Evolutionary conservation across 202 grass and related monocot genomes (phyloP), one percentile per base, ranked within the genome.

Genomic region (Bolboschoenoplectus hybrid): DNA sequence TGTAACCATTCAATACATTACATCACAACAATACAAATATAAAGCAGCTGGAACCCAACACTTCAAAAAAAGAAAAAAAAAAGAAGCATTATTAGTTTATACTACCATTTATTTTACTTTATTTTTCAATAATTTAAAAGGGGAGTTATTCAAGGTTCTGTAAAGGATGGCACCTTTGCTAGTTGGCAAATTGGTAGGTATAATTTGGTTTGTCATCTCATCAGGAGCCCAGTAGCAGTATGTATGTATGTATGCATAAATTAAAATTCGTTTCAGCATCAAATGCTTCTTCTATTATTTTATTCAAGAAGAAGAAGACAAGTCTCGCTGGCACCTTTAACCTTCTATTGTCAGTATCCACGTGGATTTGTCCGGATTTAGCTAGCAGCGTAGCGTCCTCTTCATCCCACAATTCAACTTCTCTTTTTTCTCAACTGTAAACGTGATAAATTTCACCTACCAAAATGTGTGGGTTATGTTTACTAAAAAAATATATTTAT

Each of bases 321-420:
- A 65, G 44, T 13, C 55, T 56, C 16, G 55, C 32, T 65, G 74
- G 71, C 82, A 62, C 39, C 32, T 81, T 26, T 73, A 55, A 71
- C 85, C 64, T 85, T 81, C 85, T 81, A 53, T 46, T 45, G 82
- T n/a, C 86, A 82, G 86, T 14, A 60, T 58, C 57, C 76, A 81
- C 85, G 76, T 82, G 84, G 82, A 45, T 44, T 78, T 85, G 82
- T 86, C 86, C 75, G 86, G 81, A 83, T 64, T 58, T 39, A 56
- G 63, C 56, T 41, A 56, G 73, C 4, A 56, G 53, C 12, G 26
- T 55, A 76, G 56, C 61, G 20, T 43, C 9, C 63, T 56, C n/a
- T 70, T 4, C 40, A 12, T 6, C 79, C 84, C 38, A 40, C 41
- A 53, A 4, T 19, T 17, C 47, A 41, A 69, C 26, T 69, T 34